Evolutionary conservation across 148 eudicot species (phyloP).

Genomic region (Hydrangea macrophylla): DNA sequence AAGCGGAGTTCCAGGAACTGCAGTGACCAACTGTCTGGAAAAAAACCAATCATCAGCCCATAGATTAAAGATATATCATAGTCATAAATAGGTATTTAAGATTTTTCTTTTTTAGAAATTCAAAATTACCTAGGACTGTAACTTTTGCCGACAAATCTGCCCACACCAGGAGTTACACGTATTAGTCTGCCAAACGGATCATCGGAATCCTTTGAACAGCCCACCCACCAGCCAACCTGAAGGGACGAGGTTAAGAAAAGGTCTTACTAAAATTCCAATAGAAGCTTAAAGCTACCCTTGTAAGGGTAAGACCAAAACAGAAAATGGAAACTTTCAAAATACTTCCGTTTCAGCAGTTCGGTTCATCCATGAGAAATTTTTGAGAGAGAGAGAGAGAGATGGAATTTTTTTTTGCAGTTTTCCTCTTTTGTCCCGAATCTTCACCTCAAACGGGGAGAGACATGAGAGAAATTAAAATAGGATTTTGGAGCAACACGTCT

Average conservation of each 20-base stretch:
- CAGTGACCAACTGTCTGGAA: conserved; percentile 78
- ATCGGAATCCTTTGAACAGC: conserved; percentile 76
- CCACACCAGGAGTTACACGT: conserved; percentile 82
- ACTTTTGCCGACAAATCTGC: conserved; percentile 83
- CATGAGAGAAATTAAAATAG: background rate
- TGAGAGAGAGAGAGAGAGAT: background rate
- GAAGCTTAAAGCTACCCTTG: background rate
- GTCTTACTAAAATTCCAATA: conserved; percentile 1
- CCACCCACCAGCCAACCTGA: conserved; percentile 99
- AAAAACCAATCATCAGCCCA: conserved; percentile 3
- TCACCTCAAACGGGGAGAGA: background rate
- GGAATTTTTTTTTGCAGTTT: background rate
- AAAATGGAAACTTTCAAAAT: background rate
- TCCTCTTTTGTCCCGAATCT: background rate
- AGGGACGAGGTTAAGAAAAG: background rate
- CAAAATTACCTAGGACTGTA: conserved; percentile 74
- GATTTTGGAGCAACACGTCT: background rate
- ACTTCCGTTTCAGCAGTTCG: background rate
- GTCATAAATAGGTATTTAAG: background rate
- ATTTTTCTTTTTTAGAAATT: background rate
- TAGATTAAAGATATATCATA: conserved; percentile 5
- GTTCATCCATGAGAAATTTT: background rate
- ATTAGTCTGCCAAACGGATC: conserved; percentile 90
- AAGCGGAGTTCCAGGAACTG: conserved; percentile 87
- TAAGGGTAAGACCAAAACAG: background rate